Evolutionary conservation across 345 rosid genomes (phyloP).

Genomic region (Dipteronia sinensis): DNA sequence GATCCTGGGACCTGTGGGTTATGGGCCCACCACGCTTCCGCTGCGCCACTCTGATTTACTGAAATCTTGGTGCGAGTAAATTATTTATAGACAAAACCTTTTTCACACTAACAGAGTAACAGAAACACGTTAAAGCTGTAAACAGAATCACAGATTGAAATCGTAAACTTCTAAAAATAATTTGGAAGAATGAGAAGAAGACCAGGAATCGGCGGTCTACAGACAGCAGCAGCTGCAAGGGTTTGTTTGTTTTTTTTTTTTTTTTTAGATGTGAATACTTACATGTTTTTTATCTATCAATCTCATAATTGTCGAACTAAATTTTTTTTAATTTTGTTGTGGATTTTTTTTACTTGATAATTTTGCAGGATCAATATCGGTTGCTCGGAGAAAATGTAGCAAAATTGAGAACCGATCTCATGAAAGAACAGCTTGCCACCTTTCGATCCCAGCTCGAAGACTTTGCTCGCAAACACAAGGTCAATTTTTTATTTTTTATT

Average conservation of each 20-base stretch:
- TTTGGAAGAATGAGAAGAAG: conserved; percentile 59
- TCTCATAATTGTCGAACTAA: neutral
- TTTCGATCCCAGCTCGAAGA: conserved; percentile 88
- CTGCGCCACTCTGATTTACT: conserved; percentile 51
- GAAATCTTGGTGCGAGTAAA: no score
- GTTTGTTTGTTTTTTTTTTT: conserved; percentile 34
- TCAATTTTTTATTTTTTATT: conserved; percentile 2
- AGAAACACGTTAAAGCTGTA: no score
- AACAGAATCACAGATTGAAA: no score
- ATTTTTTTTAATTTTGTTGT: neutral
- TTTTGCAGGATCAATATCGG: conserved; percentile 73
- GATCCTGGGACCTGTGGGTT: conserved; percentile 58
- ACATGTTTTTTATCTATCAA: neutral
- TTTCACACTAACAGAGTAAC: no score
- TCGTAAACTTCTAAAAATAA: neutral
- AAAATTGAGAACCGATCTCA: conserved; percentile 78
- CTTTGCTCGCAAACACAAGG: conserved; percentile 95
- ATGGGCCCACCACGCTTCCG: conserved; percentile 61
- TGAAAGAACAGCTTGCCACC: conserved; percentile 96
- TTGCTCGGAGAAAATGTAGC: conserved; percentile 89
- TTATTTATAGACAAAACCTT: no score
- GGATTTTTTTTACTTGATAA: neutral
- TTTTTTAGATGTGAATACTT: neutral
- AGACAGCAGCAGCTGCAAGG: conserved; percentile 80
- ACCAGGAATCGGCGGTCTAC: conserved; percentile 89